A percentile compares a stretch with the other conserved stretches of the same genome.
phyloP scores from a whole-genome alignment of 768 basidiomycete genomes.

The Candolleomyces aberdarensis region DNA sequence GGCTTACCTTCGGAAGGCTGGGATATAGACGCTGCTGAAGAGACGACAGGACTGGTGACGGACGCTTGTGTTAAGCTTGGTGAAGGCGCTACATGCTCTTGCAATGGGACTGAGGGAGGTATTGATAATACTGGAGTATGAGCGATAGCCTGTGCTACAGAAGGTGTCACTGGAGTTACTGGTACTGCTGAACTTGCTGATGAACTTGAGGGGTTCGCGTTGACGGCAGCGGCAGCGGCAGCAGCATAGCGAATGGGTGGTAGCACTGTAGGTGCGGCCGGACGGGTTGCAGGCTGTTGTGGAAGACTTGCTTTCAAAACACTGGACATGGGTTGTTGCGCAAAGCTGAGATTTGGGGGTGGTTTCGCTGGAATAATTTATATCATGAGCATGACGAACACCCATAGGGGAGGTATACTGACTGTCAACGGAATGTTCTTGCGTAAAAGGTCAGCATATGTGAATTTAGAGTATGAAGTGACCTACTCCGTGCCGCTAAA shows the following conservation, averaged over 20 bases:
- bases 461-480: slow-evolving; percentile 3
- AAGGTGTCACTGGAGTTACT: slow-evolving; percentile 31
- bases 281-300: slow-evolving; percentile 49
- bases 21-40: slow-evolving; percentile 66
- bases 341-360: slow-evolving; percentile 77
- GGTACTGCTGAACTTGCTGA: slow-evolving; percentile 27
- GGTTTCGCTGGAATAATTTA: slow-evolving; percentile 52
- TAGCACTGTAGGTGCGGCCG: slow-evolving; percentile 32
- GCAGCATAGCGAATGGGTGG: slow-evolving; percentile 36
- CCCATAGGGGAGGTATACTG: slow-evolving; percentile 18
- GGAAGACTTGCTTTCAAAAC: slow-evolving; percentile 70
- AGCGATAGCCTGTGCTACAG: slow-evolving; percentile 16
- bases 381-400: slow-evolving; percentile 11
- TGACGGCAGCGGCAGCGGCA: slow-evolving; percentile 68
- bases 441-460: slow-evolving; percentile 12
- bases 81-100: slow-evolving; percentile 55
- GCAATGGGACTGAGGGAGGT: slow-evolving; percentile 33
- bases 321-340: slow-evolving; percentile 69
- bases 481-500: slow-evolving; percentile 70
- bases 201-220: slow-evolving; percentile 22
- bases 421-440: slow-evolving; percentile 76
- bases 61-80: slow-evolving; percentile 87
- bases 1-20: slow-evolving; percentile 53
- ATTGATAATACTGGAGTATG: slow-evolving; percentile 31
- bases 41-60: slow-evolving; percentile 76